Evolutionary conservation across 2,329 filamentous ascomycete species (phyloP), one percentile per base, ranked within the genome.

Genomic region (Leptographium flavum): DNA sequence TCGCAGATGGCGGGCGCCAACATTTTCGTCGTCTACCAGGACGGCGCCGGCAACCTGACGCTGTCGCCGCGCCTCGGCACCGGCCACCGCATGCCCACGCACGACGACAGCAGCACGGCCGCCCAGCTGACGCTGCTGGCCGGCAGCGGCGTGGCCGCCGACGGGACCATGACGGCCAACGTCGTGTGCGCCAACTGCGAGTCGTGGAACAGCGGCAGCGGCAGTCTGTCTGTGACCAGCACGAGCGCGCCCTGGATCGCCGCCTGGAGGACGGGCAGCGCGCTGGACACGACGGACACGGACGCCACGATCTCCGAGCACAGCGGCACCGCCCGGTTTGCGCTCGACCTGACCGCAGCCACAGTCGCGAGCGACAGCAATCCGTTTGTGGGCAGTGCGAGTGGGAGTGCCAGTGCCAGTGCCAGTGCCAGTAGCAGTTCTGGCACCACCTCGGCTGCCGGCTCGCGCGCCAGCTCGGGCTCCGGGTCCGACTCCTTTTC

Each of bases 21-120:
- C 56, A 78, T 81, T 47, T 80, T 82, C 55, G 51, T 82, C 54
- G 65, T 81, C 52, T 82, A 82, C 57, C 60, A 71, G 39, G 66
- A 77, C 50, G 73, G 74, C 47, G 51, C 53, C 4, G 70, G 71
- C 49, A 80, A 81, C 54, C 66, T 81, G 22, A 82, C 78, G 1
- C 56, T 81, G 44, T 80, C 76, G 49, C 67, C 76, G 1, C 71
- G 79, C 21, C 53, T 57, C 3, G 73, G 69, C 27, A 60, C 54
- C 1, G 65, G 66, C 8, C 64, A 80, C 50, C 50, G 57, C 31
- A 58, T 64, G 61, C 79, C 79, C 0, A 39, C 58, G 23, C 55
- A 62, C 35, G 69, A 72, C 57, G 61, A 60, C 2, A 55, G 54
- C 44, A 56, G 58, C 42, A 53, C 57, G 1, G 59, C 64, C 6